A percentile compares a stretch with the other conserved stretches of the same genome.
These are phyloP conservation scores for Aspergillus flavus DNA, from an alignment of 2,329 filamentous ascomycete species.

Conservation along the genomic window DNA sequence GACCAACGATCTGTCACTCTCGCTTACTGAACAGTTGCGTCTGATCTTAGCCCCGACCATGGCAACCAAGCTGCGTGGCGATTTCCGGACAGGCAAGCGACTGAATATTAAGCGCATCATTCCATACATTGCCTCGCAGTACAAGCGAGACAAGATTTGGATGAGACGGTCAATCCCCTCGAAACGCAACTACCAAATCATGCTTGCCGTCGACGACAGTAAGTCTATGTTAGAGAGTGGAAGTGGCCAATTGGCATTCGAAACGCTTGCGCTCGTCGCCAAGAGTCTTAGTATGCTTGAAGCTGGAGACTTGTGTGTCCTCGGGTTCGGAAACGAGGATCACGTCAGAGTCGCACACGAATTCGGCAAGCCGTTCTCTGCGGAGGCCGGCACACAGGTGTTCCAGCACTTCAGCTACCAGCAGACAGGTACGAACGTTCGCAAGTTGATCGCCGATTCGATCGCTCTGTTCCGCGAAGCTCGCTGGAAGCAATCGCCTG, in stretches of 20 bases:
- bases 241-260: slow-evolving; percentile 80
- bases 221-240: slow-evolving; percentile 86
- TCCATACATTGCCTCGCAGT: slow-evolving; percentile 95
- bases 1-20: slow-evolving; percentile 83
- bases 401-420: slow-evolving; percentile 83
- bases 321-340: slow-evolving; percentile 77
- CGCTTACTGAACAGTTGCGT: slow-evolving; percentile 90
- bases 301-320: slow-evolving; percentile 86
- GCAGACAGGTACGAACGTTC: slow-evolving; percentile 84
- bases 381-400: slow-evolving; percentile 78
- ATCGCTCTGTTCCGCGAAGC: slow-evolving; percentile 82
- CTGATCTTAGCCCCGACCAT: slow-evolving; percentile 93
- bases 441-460: slow-evolving; percentile 72
- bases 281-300: slow-evolving; percentile 89
- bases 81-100: slow-evolving; percentile 95
- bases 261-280: slow-evolving; percentile 89
- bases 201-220: slow-evolving; percentile 95
- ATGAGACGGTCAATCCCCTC: slow-evolving; percentile 90
- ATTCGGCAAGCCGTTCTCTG: slow-evolving; percentile 78
- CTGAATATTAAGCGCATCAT: slow-evolving; percentile 99
- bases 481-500: slow-evolving; percentile 58
- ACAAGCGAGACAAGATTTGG: slow-evolving; percentile 99
- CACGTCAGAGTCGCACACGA: slow-evolving; percentile 82
- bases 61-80: slow-evolving; percentile 92
- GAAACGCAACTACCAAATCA: slow-evolving; percentile 94